Conservation (phyloP, 2,329 filamentous ascomycete genomes). For the Arthrinium puccinioides region DNA sequence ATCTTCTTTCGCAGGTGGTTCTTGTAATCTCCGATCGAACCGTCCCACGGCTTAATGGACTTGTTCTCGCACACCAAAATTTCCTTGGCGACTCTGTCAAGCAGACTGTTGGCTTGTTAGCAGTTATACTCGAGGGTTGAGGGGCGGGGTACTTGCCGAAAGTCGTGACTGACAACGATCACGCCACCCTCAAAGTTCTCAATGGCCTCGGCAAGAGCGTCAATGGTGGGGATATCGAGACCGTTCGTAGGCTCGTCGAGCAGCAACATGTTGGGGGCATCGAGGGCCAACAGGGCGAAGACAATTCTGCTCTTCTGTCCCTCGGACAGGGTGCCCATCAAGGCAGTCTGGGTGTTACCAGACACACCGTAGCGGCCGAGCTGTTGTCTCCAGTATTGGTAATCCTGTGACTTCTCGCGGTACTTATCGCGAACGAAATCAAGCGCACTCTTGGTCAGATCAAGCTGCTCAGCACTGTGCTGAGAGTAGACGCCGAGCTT, state of each 20-base stretch:
- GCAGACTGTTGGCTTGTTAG: constrained; percentile 53
- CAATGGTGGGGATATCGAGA: constrained; percentile 97
- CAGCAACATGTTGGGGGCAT: constrained; percentile 93
- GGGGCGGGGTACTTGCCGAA: constrained; percentile 61
- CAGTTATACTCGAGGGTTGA: not conserved
- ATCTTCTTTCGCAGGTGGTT: constrained; percentile 99
- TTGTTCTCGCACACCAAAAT: constrained; percentile 99
- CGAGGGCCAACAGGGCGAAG: constrained; percentile 91
- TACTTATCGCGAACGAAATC: constrained; percentile 99
- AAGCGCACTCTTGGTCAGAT: constrained; percentile 93
- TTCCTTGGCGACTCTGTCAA: constrained; percentile 99
- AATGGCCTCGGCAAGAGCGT: constrained; percentile 95
- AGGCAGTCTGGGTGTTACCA: constrained; percentile 88
- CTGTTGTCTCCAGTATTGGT: constrained; percentile 99
- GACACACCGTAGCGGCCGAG: constrained; percentile 90
- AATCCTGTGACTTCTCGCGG: constrained; percentile 80
- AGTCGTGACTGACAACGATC: constrained; percentile 97
- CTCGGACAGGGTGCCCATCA: constrained; percentile 97
- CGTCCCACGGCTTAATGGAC: constrained; percentile 84
- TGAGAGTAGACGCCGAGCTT: constrained; percentile 98
- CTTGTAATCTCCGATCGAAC: constrained; percentile 92
- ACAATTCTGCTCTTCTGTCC: constrained; percentile 98
- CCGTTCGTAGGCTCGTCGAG: constrained; percentile 99
- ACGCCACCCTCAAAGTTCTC: constrained; percentile 95
- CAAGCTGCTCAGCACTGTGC: constrained; percentile 96